A percentile compares a stretch with the other conserved stretches of the same genome.
phyloP scores from a whole-genome alignment of 108 stramenopile species.

The Fragilaria crotonensis region DNA sequence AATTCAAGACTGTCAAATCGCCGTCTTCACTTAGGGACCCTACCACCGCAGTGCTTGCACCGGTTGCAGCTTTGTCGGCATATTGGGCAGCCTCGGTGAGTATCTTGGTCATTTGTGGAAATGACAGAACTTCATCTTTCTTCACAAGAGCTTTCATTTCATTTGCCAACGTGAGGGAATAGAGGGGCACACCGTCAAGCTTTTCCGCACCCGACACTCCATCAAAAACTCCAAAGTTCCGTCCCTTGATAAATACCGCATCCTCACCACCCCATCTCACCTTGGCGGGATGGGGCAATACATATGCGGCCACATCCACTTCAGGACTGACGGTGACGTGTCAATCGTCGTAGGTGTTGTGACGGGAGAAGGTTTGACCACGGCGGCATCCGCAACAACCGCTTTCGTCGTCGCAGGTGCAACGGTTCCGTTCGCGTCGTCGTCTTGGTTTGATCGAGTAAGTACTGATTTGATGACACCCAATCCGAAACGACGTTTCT shows the following conservation, averaged over 20 bases:
- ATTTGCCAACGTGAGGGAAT: slow-evolving; percentile 58
- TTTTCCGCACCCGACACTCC: slow-evolving; percentile 84
- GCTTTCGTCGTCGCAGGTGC: not conserved
- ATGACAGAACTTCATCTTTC: slow-evolving; percentile 12
- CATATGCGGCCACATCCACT: slow-evolving; percentile 47
- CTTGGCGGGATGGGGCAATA: slow-evolving; percentile 77
- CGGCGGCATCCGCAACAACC: not conserved
- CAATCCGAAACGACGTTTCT: not conserved
- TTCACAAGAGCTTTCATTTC: slow-evolving; percentile 44
- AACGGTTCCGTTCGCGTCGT: not conserved
- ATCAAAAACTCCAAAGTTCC: slow-evolving; percentile 85
- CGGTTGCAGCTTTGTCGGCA: slow-evolving; percentile 63
- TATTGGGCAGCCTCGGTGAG: slow-evolving; percentile 51
- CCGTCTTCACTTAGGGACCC: slow-evolving; percentile 73
- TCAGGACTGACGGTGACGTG: not conserved
- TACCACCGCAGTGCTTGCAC: slow-evolving; percentile 77
- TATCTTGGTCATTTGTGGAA: slow-evolving; percentile 47
- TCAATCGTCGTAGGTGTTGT: not conserved
- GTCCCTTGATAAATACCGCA: slow-evolving; percentile 59
- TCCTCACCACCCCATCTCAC: slow-evolving; percentile 85
- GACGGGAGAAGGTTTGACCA: not conserved
- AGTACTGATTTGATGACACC: not conserved
- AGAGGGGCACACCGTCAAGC: slow-evolving; percentile 59
- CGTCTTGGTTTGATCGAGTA: not conserved
- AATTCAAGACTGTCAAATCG: slow-evolving; percentile 58